phyloP scores from a whole-genome alignment of 305 asterid genomes.

The Stenogyne calaminthoides region DNA sequence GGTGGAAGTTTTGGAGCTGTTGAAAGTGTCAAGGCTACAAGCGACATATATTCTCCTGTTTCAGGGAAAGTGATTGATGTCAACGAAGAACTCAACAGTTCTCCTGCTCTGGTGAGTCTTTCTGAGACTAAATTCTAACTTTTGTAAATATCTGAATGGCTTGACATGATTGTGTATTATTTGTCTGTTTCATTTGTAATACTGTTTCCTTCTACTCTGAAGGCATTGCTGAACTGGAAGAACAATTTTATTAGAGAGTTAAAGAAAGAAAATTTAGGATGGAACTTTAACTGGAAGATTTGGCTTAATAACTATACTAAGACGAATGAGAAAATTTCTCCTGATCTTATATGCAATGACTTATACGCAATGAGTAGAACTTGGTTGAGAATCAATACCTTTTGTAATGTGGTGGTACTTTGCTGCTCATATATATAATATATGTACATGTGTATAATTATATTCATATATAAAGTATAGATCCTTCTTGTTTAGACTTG shows the following conservation, averaged over 20 bases:
- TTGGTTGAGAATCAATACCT: neutral
- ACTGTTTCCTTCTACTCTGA: neutral
- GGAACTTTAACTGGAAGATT: neutral
- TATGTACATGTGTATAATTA: no score
- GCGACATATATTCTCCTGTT: conserved; percentile 89
- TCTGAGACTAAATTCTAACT: neutral
- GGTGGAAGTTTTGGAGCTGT: conserved; percentile 89
- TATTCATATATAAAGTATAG: neutral
- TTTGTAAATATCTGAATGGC: neutral
- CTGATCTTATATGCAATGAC: neutral
- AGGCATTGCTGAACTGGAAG: neutral
- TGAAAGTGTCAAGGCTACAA: conserved; percentile 96
- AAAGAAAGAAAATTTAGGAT: neutral
- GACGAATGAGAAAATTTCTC: neutral
- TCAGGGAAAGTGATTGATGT: conserved; percentile 87
- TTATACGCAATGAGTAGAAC: no score
- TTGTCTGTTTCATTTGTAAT: neutral
- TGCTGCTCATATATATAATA: neutral
- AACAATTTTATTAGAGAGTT: neutral
- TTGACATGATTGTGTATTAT: conserved; percentile 1
- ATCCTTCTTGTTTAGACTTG: neutral
- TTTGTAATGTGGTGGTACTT: neutral
- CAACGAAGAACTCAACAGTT: conserved; percentile 59
- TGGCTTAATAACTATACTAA: neutral
- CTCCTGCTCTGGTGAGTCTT: conserved; percentile 93